Percentiles rank a stretch among this genome's conserved stretches.
Evolutionary conservation across 768 basidiomycete genomes (phyloP).

Genomic region (Rickenella mellea): DNA sequence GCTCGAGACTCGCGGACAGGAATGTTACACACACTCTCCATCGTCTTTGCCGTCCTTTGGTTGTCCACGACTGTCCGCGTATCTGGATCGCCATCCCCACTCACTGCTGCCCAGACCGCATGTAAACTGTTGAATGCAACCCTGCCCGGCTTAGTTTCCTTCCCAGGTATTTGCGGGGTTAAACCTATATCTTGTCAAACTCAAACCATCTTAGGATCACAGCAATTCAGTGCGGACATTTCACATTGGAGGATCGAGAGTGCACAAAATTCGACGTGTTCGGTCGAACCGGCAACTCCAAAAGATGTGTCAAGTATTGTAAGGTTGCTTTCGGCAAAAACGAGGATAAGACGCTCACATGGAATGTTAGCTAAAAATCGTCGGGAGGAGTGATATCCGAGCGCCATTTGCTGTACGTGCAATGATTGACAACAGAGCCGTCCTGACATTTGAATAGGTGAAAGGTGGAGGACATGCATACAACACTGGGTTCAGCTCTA

Average conservation of each 20-base stretch:
- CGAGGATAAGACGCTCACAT: no score
- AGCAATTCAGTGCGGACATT: neutral
- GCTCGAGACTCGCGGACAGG: no score
- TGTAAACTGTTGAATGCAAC: neutral
- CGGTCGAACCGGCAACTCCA: neutral
- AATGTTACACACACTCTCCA: no score
- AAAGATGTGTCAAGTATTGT: neutral
- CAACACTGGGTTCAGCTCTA: neutral
- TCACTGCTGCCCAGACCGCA: neutral
- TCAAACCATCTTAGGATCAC: neutral
- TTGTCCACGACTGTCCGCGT: no score
- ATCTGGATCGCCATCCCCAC: neutral
- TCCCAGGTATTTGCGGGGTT: no score
- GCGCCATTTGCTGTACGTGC: neutral
- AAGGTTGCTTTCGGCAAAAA: no score
- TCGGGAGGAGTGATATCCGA: neutral
- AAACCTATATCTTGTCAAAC: no score
- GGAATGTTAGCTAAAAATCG: neutral
- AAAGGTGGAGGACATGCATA: neutral
- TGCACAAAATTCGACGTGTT: neutral
- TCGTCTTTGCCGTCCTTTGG: no score
- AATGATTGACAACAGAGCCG: neutral
- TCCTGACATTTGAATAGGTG: neutral
- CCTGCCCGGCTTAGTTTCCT: neutral
- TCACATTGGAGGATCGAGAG: neutral